These are phyloP conservation scores for Tolypocladium amazonense DNA, from an alignment of 2,329 filamentous ascomycete genomes.

Conservation along the genomic window DNA sequence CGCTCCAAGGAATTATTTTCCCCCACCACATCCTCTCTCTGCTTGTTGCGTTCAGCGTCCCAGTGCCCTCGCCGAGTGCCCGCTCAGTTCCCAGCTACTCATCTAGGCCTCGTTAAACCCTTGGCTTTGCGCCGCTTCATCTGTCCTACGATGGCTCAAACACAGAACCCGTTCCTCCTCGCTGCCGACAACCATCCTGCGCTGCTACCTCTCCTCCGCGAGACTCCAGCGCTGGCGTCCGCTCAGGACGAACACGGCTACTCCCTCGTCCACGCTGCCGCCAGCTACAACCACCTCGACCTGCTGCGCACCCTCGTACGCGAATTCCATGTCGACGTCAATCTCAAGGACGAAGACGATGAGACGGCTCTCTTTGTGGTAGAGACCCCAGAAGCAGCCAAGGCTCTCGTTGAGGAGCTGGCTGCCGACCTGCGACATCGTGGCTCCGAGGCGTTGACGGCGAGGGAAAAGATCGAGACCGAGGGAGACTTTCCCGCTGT, in stretches of 20 bases:
- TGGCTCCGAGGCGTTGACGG: constrained; percentile 69
- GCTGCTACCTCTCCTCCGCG: constrained; percentile 63
- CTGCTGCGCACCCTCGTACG: constrained; percentile 66
- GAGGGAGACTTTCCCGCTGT: constrained; percentile 73
- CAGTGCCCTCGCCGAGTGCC: not conserved
- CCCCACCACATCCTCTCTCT: not conserved
- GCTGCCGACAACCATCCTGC: constrained; percentile 72
- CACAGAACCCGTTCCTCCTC: constrained; percentile 57
- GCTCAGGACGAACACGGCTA: constrained; percentile 87
- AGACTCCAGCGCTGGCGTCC: constrained; percentile 65
- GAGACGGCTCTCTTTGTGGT: constrained; percentile 94
- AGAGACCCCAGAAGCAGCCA: constrained; percentile 70
- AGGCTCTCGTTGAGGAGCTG: constrained; percentile 72
- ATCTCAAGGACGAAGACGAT: constrained; percentile 79
- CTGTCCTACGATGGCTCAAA: constrained; percentile 32
- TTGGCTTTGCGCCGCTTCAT: not conserved
- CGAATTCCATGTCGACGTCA: constrained; percentile 68
- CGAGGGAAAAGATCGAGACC: constrained; percentile 65
- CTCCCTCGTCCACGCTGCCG: constrained; percentile 83
- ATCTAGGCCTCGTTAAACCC: not conserved
- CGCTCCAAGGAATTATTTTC: not conserved
- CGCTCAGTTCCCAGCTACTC: not conserved
- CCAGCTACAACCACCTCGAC: constrained; percentile 80
- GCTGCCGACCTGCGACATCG: constrained; percentile 53
- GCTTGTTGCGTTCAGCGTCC: not conserved